A percentile compares a stretch with the other conserved stretches of the same genome.
Evolutionary conservation across 805 yeast genomes (phyloP).

Genomic region (Metschnikowia orientalis): DNA sequence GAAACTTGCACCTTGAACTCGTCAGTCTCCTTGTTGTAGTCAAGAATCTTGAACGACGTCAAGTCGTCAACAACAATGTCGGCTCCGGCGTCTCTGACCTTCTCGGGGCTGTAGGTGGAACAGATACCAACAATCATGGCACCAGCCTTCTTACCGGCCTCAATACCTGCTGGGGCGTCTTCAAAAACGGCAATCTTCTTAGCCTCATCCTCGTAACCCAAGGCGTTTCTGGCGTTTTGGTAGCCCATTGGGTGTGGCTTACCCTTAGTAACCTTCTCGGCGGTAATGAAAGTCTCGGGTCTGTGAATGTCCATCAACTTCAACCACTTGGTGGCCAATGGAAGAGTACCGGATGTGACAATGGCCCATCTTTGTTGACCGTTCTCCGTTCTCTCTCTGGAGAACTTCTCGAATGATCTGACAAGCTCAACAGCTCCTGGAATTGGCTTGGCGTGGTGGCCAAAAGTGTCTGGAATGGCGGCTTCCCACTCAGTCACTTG

Average conservation of each 20-base stretch:
- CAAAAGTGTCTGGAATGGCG: conserved; percentile 65
- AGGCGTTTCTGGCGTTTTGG: conserved; percentile 49
- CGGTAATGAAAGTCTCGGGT: conserved; percentile 78
- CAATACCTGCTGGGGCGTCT: conserved; percentile 86
- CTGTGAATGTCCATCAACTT: conserved; percentile 51
- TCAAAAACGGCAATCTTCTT: conserved; percentile 65
- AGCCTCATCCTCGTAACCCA: conserved; percentile 34
- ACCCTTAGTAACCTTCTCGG: conserved; percentile 73
- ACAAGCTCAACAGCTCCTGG: conserved; percentile 70
- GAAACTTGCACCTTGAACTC: conserved; percentile 39
- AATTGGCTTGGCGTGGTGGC: conserved; percentile 68
- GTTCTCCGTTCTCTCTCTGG: conserved; percentile 39
- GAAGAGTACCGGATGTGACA: conserved; percentile 79
- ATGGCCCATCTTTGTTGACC: conserved; percentile 69
- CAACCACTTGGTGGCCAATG: conserved; percentile 78
- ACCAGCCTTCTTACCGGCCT: conserved; percentile 81
- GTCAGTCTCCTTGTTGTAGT: conserved; percentile 43
- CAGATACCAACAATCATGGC: conserved; percentile 81
- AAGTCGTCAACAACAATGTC: conserved; percentile 76
- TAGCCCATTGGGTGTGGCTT: conserved; percentile 89
- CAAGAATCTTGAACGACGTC: conserved; percentile 54
- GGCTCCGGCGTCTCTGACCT: conserved; percentile 73
- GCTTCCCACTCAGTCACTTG: conserved; percentile 66
- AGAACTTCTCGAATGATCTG: conserved; percentile 46
- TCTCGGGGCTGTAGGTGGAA: conserved; percentile 67